Percentiles rank a stretch among this genome's conserved stretches.
Conservation (phyloP, 805 yeast genomes). For the Hyphopichia homilentoma region DNA sequence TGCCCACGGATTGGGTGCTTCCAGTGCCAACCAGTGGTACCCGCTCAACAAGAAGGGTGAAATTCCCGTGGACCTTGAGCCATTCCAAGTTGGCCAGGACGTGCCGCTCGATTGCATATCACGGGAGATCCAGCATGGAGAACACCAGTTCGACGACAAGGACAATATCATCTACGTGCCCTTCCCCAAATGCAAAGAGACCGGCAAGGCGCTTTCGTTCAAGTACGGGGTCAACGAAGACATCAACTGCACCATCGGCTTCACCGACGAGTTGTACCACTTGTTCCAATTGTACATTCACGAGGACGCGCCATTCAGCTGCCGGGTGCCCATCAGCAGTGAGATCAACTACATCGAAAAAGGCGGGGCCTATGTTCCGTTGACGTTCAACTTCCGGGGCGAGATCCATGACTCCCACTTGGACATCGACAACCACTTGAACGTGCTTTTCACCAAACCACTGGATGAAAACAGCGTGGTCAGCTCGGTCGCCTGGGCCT, state of each 20-base stretch:
- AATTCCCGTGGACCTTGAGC: constrained; percentile 32
- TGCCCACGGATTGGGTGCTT: no score
- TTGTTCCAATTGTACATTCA: constrained; percentile 72
- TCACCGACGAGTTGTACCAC: constrained; percentile 66
- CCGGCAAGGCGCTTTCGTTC: constrained; percentile 56
- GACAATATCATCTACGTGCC: constrained; percentile 53
- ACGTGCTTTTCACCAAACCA: constrained; percentile 46
- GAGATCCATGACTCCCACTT: constrained; percentile 63
- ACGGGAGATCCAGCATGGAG: constrained; percentile 71
- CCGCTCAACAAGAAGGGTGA: constrained; percentile 37
- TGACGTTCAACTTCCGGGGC: constrained; percentile 64
- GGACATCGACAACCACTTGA: constrained; percentile 58
- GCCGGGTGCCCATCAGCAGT: constrained; percentile 54
- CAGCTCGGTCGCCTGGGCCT: constrained; percentile 55
- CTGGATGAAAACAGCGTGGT: constrained; percentile 34
- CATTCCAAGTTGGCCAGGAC: constrained; percentile 36
- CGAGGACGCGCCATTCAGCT: constrained; percentile 72
- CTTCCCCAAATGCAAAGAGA: constrained; percentile 64
- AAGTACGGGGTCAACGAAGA: constrained; percentile 50
- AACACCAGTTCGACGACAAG: constrained; percentile 66
- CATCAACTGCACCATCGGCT: constrained; percentile 55
- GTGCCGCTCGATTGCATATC: constrained; percentile 57
- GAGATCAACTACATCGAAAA: constrained; percentile 38
- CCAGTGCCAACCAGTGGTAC: no score
- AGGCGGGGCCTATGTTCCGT: constrained; percentile 51